Conservation (phyloP, 1,284 basidiomycete species). For the Fomitopsis palustris region DNA sequence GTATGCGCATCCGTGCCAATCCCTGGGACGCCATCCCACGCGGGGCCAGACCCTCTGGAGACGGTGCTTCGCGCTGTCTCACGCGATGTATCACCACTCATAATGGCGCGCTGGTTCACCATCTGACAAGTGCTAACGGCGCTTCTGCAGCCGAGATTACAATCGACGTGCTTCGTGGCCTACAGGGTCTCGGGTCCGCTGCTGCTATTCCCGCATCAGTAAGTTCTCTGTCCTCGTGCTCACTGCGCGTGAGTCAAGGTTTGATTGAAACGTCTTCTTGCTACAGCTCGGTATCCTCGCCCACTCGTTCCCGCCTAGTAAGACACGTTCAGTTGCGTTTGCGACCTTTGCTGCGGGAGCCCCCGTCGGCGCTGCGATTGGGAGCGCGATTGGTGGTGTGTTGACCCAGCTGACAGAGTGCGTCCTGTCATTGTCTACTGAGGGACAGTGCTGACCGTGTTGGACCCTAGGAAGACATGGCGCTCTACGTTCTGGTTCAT, state of each 20-base stretch:
- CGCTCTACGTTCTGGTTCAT: constrained; percentile 52
- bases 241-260: neutral
- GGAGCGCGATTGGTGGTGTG: constrained; percentile 65
- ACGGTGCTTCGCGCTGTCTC: neutral
- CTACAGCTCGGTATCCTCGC: constrained; percentile 76
- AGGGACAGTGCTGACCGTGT: neutral
- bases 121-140: neutral
- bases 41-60: too few relatives aligned
- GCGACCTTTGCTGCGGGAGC: constrained; percentile 79
- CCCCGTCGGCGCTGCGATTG: constrained; percentile 73
- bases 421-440: constrained; percentile 8
- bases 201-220: constrained; percentile 69
- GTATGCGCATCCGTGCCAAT: too few relatives aligned
- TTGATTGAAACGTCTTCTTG: constrained; percentile 1
- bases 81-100: too few relatives aligned
- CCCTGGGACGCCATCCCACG: too few relatives aligned
- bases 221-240: constrained; percentile 22
- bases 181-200: constrained; percentile 70
- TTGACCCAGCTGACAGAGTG: constrained; percentile 63
- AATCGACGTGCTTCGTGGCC: constrained; percentile 61
- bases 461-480: constrained; percentile 40
- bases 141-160: constrained; percentile 44
- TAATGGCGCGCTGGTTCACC: neutral
- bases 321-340: constrained; percentile 68
- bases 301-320: constrained; percentile 65